phyloP scores from a whole-genome alignment of 169 alveolate species.

The Amoebophrya sp. region DNA sequence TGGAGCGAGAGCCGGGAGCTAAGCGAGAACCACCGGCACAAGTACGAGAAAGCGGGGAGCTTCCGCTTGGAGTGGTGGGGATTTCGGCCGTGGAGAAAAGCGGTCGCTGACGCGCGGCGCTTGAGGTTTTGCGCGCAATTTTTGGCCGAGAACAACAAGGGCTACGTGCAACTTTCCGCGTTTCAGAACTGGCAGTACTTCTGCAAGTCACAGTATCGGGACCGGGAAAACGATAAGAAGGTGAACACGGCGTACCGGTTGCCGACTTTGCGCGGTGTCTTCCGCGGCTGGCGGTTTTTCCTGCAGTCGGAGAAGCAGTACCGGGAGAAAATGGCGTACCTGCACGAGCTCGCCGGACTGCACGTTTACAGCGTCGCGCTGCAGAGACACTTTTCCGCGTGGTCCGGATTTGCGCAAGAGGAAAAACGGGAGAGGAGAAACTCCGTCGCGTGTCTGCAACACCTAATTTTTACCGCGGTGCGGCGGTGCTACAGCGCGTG shows the following conservation, averaged over 20 bases:
- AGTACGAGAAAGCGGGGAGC: too few relatives aligned
- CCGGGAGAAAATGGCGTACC: background rate
- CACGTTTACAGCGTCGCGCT: background rate
- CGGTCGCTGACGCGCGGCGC: too few relatives aligned
- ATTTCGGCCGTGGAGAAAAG: too few relatives aligned
- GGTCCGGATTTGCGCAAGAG: background rate
- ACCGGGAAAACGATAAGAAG: background rate
- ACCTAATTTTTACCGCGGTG: background rate
- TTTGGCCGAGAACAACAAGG: too few relatives aligned
- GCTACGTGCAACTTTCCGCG: too few relatives aligned
- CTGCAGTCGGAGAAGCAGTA: background rate
- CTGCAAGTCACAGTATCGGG: too few relatives aligned
- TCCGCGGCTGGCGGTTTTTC: background rate
- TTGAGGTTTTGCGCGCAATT: too few relatives aligned
- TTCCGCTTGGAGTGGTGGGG: too few relatives aligned
- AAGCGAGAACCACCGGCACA: too few relatives aligned
- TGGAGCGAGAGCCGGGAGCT: too few relatives aligned
- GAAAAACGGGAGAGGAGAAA: background rate
- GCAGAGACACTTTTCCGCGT: background rate
- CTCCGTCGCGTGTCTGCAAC: background rate
- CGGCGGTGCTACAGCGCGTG: background rate
- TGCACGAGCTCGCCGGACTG: background rate
- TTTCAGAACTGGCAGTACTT: too few relatives aligned
- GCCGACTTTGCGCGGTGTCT: background rate
- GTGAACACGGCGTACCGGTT: background rate